Conservation (phyloP, 1,284 basidiomycete species). For the Rhodotorula glutinis region DNA sequence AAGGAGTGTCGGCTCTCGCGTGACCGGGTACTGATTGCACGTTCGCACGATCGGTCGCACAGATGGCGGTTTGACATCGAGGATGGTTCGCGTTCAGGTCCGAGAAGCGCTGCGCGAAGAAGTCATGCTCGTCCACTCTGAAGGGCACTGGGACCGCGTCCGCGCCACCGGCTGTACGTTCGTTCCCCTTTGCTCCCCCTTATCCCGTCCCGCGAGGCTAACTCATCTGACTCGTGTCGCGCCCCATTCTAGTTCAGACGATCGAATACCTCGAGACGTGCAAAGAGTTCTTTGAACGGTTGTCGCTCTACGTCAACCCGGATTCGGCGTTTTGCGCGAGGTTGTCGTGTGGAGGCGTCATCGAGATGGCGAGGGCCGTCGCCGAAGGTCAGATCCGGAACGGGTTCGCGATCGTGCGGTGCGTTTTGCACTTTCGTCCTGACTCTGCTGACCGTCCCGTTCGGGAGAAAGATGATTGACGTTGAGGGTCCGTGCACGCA, state of each 20-base stretch:
- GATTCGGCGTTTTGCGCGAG: conserved; percentile 79
- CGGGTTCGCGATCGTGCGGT: conserved; percentile 86
- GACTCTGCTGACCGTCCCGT: too few relatives aligned
- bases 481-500: conserved; percentile 4
- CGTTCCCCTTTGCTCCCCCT: conserved; percentile 8
- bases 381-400: conserved; percentile 77
- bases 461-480: too few relatives aligned
- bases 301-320: conserved; percentile 88
- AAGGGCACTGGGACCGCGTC: conserved; percentile 87
- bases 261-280: conserved; percentile 40
- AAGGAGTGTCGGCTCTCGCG: too few relatives aligned
- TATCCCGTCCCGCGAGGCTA: too few relatives aligned
- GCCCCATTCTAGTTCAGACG: conserved; percentile 19
- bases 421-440: neutral
- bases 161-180: conserved; percentile 68
- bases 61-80: conserved; percentile 59
- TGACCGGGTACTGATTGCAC: too few relatives aligned
- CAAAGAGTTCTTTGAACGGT: conserved; percentile 70
- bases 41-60: neutral
- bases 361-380: conserved; percentile 84
- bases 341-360: conserved; percentile 88
- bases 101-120: conserved; percentile 72
- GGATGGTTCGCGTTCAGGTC: conserved; percentile 76
- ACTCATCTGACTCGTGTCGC: neutral
- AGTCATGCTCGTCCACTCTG: conserved; percentile 80